Evolutionary conservation across 805 yeast genomes (phyloP).

Genomic region (Candida silvatica): DNA sequence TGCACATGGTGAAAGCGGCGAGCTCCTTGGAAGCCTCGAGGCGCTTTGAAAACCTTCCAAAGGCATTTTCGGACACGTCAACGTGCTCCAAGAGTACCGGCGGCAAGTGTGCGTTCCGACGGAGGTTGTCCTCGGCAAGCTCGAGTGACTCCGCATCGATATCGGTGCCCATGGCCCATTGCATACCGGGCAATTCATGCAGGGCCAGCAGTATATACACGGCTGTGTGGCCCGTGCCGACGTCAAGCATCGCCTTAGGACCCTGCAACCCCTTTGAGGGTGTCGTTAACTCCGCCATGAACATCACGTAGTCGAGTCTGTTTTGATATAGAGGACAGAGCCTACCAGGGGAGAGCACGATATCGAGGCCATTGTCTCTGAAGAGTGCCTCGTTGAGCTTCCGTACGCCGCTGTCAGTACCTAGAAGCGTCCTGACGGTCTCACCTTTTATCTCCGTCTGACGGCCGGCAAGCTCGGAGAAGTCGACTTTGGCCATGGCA

Average conservation of each 20-base stretch:
- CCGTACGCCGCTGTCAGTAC: no score
- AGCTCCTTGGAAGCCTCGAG: conserved; percentile 3
- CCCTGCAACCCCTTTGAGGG: no score
- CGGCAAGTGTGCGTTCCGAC: conserved; percentile 17
- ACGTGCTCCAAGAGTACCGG: conserved; percentile 11
- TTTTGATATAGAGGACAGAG: conserved; percentile 26
- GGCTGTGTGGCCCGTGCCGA: conserved; percentile 42
- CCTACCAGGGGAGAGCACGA: no score
- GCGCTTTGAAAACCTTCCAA: neutral
- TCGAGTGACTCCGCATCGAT: conserved; percentile 27
- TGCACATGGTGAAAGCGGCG: conserved; percentile 33
- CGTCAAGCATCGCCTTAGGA: no score
- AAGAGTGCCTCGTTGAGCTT: no score
- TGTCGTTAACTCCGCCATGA: conserved; percentile 11
- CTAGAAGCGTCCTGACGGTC: no score
- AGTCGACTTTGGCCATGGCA: no score
- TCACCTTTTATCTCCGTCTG: no score
- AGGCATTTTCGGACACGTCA: conserved; percentile 3
- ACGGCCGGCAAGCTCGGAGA: no score
- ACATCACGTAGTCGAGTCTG: conserved; percentile 20
- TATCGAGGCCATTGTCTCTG: no score
- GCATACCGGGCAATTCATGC: conserved; percentile 14
- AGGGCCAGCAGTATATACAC: conserved; percentile 33
- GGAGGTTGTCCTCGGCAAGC: conserved; percentile 21
- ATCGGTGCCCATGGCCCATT: conserved; percentile 31